These are phyloP conservation scores for Nicotiana paniculata DNA, from an alignment of 257 asterid genomes.

Conservation along the genomic window DNA sequence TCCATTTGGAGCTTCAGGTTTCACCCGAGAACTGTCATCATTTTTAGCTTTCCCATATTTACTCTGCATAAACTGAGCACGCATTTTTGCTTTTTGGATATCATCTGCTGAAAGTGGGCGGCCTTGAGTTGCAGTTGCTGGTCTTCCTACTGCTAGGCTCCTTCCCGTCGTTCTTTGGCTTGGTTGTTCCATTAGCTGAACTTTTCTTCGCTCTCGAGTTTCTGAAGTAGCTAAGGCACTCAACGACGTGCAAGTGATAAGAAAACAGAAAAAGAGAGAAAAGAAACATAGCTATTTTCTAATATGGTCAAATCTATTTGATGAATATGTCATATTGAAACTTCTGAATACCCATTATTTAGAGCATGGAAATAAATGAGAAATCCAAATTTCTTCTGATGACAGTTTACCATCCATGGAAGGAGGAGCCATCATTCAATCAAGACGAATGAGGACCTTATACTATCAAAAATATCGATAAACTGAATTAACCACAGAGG, in stretches of 20 bases:
- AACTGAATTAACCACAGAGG: constrained; percentile 2
- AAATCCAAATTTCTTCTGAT: neutral
- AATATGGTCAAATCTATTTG: neutral
- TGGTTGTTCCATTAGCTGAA: constrained; percentile 90
- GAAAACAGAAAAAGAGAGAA: constrained; percentile 8
- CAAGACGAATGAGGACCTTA: neutral
- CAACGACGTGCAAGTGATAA: constrained; percentile 6
- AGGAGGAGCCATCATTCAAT: neutral
- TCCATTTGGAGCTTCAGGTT: constrained; percentile 46
- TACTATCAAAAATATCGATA: neutral
- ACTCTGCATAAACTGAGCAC: constrained; percentile 79
- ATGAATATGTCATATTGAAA: neutral
- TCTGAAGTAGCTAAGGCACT: constrained; percentile 65
- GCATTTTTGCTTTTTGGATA: constrained; percentile 96
- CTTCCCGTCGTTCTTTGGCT: constrained; percentile 59
- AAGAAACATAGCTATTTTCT: neutral
- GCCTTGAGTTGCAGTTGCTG: constrained; percentile 52
- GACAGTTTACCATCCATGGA: neutral
- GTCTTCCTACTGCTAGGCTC: constrained; percentile 55
- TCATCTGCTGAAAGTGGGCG: constrained; percentile 99
- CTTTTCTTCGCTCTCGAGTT: constrained; percentile 73
- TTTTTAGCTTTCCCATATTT: constrained; percentile 54
- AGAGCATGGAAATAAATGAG: neutral
- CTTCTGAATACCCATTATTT: neutral
- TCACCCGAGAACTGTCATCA: constrained; percentile 32